Percentiles rank a stretch among this genome's conserved stretches.
Evolutionary conservation across 2,329 filamentous ascomycete genomes (phyloP).

Genomic region (Reticulascus tulasneorum): DNA sequence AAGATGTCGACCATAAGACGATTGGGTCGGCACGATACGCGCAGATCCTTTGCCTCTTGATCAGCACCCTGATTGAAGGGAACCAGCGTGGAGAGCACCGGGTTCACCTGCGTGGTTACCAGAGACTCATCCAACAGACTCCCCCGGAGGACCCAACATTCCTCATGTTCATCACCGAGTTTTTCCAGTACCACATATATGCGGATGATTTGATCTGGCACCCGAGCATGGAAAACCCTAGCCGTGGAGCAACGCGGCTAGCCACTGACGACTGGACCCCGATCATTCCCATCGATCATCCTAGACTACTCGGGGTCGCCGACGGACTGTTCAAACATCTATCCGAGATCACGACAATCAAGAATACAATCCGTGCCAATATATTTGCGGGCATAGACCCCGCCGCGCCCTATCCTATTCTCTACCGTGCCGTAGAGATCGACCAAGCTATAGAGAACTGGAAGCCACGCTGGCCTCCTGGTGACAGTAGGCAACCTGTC

Average conservation of each 20-base stretch:
- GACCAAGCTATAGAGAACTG: constrained; percentile 71
- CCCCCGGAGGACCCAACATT: constrained; percentile 65
- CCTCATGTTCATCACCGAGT: constrained; percentile 61
- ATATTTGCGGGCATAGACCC: constrained; percentile 61
- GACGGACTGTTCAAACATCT: constrained; percentile 79
- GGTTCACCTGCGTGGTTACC: constrained; percentile 73
- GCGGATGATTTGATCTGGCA: constrained; percentile 59
- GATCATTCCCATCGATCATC: constrained; percentile 36
- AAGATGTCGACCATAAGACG: constrained; percentile 39
- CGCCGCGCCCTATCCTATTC: constrained; percentile 66
- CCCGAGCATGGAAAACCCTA: constrained; percentile 30
- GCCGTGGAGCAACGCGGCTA: too few species aligned
- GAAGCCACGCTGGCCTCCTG: constrained; percentile 59
- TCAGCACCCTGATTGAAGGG: constrained; percentile 55
- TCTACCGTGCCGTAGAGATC: constrained; percentile 71
- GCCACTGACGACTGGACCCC: constrained; percentile 42
- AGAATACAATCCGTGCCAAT: constrained; percentile 68
- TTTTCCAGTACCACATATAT: constrained; percentile 79
- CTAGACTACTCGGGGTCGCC: constrained; percentile 71
- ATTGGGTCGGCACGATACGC: constrained; percentile 54
- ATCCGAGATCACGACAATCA: constrained; percentile 71
- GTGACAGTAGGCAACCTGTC: constrained; percentile 54
- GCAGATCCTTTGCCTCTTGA: constrained; percentile 59
- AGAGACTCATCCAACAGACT: constrained; percentile 61
- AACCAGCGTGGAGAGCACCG: constrained; percentile 65